phyloP scores from a whole-genome alignment of 1,284 basidiomycete species.

The Ustilago crameri region DNA sequence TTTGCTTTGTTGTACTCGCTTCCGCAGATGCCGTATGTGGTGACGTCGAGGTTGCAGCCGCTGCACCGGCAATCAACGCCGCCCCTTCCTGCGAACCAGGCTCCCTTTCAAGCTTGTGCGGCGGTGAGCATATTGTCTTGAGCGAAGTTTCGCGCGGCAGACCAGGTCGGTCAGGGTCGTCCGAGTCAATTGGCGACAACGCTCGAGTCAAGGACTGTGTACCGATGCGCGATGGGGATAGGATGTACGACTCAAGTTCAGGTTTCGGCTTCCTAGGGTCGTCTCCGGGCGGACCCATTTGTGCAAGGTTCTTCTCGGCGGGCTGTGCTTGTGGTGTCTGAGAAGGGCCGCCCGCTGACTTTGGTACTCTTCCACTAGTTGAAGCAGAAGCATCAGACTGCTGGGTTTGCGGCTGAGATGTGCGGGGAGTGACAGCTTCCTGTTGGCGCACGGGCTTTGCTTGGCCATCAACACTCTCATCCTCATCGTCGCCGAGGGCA shows the following conservation, averaged over 20 bases:
- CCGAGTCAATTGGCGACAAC: too few species aligned
- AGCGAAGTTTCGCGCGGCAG: slow-evolving; percentile 36
- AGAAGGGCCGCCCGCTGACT: background rate
- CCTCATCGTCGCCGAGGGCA: slow-evolving; percentile 37
- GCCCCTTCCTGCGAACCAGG: slow-evolving; percentile 35
- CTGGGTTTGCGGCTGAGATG: slow-evolving; percentile 2
- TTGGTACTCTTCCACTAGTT: background rate
- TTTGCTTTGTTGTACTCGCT: background rate
- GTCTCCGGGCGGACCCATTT: slow-evolving; percentile 18
- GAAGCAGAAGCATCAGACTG: background rate
- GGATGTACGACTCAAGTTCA: slow-evolving; percentile 3
- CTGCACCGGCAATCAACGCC: slow-evolving; percentile 32
- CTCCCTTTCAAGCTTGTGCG: slow-evolving; percentile 32
- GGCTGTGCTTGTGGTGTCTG: slow-evolving; percentile 18
- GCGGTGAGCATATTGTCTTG: slow-evolving; percentile 30
- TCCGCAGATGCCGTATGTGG: slow-evolving; percentile 4
- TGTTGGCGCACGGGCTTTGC: background rate
- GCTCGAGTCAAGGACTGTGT: slow-evolving; percentile 1
- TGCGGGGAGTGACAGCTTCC: background rate
- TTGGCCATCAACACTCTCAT: slow-evolving; percentile 5
- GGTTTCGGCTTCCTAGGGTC: slow-evolving; percentile 11
- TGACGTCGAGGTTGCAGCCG: slow-evolving; percentile 15
- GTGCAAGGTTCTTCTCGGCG: slow-evolving; percentile 27
- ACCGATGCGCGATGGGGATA: slow-evolving; percentile 8
- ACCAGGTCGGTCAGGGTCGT: slow-evolving; percentile 1